Percentiles rank a stretch among this genome's conserved stretches.
Evolutionary conservation across 1,284 basidiomycete species (phyloP).

Genomic region (Ustilago esculenta): DNA sequence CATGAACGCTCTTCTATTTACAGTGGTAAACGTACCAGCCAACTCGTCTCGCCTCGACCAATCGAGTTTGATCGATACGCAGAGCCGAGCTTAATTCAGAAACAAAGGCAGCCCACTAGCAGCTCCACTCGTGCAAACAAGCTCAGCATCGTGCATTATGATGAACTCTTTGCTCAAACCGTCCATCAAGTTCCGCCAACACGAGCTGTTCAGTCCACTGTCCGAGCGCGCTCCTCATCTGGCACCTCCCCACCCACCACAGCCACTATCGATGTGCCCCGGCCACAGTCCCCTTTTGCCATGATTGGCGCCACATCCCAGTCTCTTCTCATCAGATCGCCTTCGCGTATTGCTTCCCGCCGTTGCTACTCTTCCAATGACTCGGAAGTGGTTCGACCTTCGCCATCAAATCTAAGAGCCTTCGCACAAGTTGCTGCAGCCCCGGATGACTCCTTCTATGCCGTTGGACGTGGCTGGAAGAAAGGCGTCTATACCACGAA

Average conservation of each 20-base stretch:
- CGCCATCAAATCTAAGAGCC: neutral
- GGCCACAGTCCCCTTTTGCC: slow-evolving; percentile 21
- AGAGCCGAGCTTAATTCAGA: slow-evolving; percentile 8
- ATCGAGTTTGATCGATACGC: slow-evolving; percentile 25
- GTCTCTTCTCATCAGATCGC: neutral
- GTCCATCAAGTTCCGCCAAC: slow-evolving; percentile 3
- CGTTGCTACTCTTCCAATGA: slow-evolving; percentile 14
- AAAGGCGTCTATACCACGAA: slow-evolving; percentile 43
- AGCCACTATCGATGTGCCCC: slow-evolving; percentile 1
- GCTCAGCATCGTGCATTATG: slow-evolving; percentile 8
- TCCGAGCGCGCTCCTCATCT: slow-evolving; percentile 10
- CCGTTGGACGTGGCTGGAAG: slow-evolving; percentile 50
- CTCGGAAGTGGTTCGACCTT: neutral
- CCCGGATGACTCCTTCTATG: slow-evolving; percentile 22
- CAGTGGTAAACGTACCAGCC: slow-evolving; percentile 16
- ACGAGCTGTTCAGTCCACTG: slow-evolving; percentile 16
- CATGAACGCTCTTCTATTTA: slow-evolving; percentile 15
- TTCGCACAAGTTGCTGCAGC: neutral
- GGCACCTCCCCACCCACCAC: slow-evolving; percentile 6
- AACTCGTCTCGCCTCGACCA: neutral
- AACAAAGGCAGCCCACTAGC: neutral
- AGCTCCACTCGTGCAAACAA: slow-evolving; percentile 10
- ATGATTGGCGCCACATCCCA: slow-evolving; percentile 7
- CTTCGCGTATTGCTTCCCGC: slow-evolving; percentile 3
- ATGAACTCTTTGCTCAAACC: slow-evolving; percentile 26